Evolutionary conservation across 1,284 basidiomycete species (phyloP).

Genomic region (Phlebopus sp.): DNA sequence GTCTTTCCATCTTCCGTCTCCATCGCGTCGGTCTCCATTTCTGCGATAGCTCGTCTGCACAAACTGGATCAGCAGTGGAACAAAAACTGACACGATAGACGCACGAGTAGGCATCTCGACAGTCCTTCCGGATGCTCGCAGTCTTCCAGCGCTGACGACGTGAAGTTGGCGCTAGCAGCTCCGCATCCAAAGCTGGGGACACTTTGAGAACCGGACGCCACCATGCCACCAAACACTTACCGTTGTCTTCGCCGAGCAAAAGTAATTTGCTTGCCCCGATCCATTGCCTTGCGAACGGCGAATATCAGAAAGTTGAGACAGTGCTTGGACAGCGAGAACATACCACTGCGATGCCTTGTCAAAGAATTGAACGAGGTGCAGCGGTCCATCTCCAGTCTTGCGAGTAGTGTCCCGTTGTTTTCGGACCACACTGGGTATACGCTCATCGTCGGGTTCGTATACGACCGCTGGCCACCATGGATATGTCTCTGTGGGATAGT

Average conservation of each 20-base stretch:
- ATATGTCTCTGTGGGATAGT: conserved; percentile 44
- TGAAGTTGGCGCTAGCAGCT: conserved; percentile 43
- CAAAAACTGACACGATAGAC: conserved; percentile 17
- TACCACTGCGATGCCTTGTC: conserved; percentile 62
- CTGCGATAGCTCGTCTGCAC: conserved; percentile 42
- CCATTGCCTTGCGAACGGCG: conserved; percentile 46
- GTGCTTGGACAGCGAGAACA: conserved; percentile 13
- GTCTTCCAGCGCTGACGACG: conserved; percentile 51
- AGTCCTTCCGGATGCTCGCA: conserved; percentile 40
- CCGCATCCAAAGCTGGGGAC: conserved; percentile 46
- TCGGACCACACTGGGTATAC: conserved; percentile 51
- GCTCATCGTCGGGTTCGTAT: conserved; percentile 48
- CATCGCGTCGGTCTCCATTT: conserved; percentile 42
- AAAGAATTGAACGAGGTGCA: conserved; percentile 67
- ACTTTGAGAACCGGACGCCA: conserved; percentile 5
- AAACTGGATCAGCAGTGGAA: not conserved
- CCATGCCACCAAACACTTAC: conserved; percentile 35
- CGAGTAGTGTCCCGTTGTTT: conserved; percentile 32
- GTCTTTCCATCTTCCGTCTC: conserved; percentile 7
- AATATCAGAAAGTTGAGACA: conserved; percentile 2
- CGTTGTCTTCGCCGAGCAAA: conserved; percentile 54
- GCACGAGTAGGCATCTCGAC: conserved; percentile 48
- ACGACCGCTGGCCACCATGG: conserved; percentile 70
- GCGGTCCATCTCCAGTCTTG: conserved; percentile 33
- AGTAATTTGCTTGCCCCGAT: conserved; percentile 48